Evolutionary conservation across 208 protist species (phyloP).

Genomic region (Naegleria fowleri): DNA sequence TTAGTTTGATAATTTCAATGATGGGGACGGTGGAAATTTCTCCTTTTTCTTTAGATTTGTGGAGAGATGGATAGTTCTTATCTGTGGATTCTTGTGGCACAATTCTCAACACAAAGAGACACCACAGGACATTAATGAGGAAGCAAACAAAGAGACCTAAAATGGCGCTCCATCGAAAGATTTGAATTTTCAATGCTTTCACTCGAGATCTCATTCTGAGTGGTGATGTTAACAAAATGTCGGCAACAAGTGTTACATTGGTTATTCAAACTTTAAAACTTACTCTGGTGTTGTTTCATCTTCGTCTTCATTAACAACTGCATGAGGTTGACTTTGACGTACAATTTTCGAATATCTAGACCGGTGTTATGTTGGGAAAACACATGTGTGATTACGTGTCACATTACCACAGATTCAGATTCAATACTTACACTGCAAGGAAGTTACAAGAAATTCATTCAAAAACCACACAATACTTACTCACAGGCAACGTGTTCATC

Average conservation of each 20-base stretch:
- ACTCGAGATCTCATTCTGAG: no score
- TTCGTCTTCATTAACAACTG: constrained; percentile 37
- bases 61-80: constrained; percentile 14
- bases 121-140: constrained; percentile 52
- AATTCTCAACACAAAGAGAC: constrained; percentile 45
- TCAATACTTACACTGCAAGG: no score
- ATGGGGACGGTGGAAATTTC: constrained; percentile 47
- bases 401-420: no score
- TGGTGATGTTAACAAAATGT: no score
- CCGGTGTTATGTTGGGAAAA: no score
- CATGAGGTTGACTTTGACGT: no score
- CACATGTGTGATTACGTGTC: no score
- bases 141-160: constrained; percentile 40
- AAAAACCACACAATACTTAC: no score
- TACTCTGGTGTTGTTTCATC: constrained; percentile 22
- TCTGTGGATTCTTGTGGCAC: constrained; percentile 42
- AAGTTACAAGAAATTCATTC: no score
- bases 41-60: constrained; percentile 22
- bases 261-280: no score
- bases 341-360: no score
- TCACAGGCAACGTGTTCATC: constrained; percentile 42
- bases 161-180: constrained; percentile 33
- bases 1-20: constrained; percentile 42
- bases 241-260: no score
- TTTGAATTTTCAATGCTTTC: background rate